Base-by-base conservation (phyloP, 1,139 yeast genomes). In the Yamadazyma diospyri region DNA sequence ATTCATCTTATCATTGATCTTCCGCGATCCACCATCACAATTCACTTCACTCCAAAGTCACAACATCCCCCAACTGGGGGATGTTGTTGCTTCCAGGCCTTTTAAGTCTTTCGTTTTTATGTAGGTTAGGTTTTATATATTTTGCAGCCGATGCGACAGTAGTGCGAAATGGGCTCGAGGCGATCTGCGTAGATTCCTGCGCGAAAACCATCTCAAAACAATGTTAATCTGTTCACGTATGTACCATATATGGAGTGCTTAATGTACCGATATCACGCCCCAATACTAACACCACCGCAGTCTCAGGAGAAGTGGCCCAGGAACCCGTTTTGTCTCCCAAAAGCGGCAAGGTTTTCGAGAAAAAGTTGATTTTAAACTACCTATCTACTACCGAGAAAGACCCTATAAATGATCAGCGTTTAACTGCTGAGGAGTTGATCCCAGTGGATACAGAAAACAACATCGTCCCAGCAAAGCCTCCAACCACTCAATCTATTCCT, bases 251-350 rank as follows among this genome's bases (percentile, higher is more conserved):
- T n/a, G n/a, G n/a, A n/a, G n/a, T n/a, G n/a, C n/a, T n/a, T n/a
- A n/a, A n/a, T n/a, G n/a, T n/a, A n/a, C n/a, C n/a, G n/a, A n/a
- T n/a, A n/a, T n/a, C n/a, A n/a, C n/a, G n/a, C n/a, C 18, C 6
- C 14, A 15, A 19, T 39, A 45, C 47, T 45, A 46, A 47, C 45
- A 27, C 16, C n/a, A 24, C 6, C 23, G 6, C 49, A 40, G 53
- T 85, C 27, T 77, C 94, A 6, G 96, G 96, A 4, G 78, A 79
- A 42, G 72, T 72, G 2, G 74, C 89, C 5, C 54, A 51, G 18
- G 64, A 66, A 24, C 94, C 97, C 0, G 97, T 86, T 19, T 63
- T 88, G 2, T 85, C 95, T 1, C 78, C 83, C 6, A 75, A 64
- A 42, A 83, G 94, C 38, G 84, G 84, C 13, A 68, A 76, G 32